Evolutionary conservation across 306 rosid species (phyloP).

Genomic region (Abrus precatorius): DNA sequence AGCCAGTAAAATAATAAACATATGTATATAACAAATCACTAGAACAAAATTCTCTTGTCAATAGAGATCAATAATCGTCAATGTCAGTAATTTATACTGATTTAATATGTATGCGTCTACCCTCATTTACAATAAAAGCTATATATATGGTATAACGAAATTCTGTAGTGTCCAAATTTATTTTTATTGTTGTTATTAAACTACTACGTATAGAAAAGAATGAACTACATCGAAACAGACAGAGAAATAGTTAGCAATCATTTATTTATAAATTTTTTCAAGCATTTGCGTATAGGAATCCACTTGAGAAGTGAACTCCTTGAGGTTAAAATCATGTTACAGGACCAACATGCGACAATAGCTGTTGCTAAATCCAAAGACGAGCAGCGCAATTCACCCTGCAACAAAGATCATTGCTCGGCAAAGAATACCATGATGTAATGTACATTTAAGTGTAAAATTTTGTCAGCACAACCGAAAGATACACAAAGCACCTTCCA

Average conservation of each 20-base stretch:
- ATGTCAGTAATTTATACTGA: slow-evolving; percentile 27
- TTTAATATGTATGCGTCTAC: slow-evolving; percentile 17
- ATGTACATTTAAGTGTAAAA: slow-evolving; percentile 5
- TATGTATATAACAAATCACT: neutral
- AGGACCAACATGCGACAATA: slow-evolving; percentile 18
- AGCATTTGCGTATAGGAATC: slow-evolving; percentile 1
- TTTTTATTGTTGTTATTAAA: neutral
- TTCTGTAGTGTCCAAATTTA: neutral
- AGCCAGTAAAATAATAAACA: neutral
- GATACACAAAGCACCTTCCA: neutral
- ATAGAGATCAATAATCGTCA: slow-evolving; percentile 22
- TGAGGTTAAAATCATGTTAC: slow-evolving; percentile 39
- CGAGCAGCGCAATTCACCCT: neutral
- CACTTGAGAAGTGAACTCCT: slow-evolving; percentile 50
- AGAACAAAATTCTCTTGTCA: slow-evolving; percentile 38
- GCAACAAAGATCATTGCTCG: slow-evolving; percentile 4
- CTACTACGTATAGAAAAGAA: neutral
- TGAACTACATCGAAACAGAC: neutral
- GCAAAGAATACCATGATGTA: neutral
- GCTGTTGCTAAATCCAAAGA: slow-evolving; percentile 38
- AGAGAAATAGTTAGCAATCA: neutral
- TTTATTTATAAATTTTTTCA: neutral
- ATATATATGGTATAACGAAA: neutral
- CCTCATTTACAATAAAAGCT: slow-evolving; percentile 2
- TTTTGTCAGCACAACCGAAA: neutral